These are phyloP conservation scores for Pleomassaria siparia DNA, from an alignment of 2,329 filamentous ascomycete genomes.

Conservation along the genomic window DNA sequence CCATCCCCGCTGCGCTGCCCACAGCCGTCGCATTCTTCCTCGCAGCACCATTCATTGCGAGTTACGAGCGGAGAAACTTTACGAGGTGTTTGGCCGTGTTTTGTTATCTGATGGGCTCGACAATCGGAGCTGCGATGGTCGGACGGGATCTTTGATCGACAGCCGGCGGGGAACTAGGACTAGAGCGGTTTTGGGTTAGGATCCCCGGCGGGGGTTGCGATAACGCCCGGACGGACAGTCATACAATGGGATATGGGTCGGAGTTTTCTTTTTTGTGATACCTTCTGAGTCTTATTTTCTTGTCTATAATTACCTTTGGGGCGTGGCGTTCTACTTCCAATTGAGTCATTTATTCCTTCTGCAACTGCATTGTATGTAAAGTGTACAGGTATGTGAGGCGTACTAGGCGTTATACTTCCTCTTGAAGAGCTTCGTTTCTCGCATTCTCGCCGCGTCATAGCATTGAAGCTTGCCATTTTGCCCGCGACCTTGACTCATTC, in stretches of 20 bases:
- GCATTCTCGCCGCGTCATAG: background rate
- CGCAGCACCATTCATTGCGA: slow-evolving; percentile 20
- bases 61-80: slow-evolving; percentile 15
- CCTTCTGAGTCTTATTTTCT: background rate
- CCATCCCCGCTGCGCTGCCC: slow-evolving; percentile 22
- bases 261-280: slow-evolving; percentile 1
- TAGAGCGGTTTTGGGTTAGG: slow-evolving; percentile 8
- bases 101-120: slow-evolving; percentile 22
- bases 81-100: slow-evolving; percentile 23
- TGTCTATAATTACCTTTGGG: slow-evolving; percentile 6
- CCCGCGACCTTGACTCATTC: background rate
- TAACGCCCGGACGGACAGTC: too few relatives aligned
- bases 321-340: slow-evolving; percentile 24
- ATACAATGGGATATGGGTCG: too few relatives aligned
- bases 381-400: background rate
- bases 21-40: slow-evolving; percentile 23
- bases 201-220: slow-evolving; percentile 17
- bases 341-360: slow-evolving; percentile 13
- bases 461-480: background rate
- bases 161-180: background rate
- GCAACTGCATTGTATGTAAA: background rate
- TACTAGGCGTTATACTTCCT: background rate
- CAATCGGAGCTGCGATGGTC: background rate
- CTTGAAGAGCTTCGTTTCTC: background rate
- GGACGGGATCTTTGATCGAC: background rate